Evolutionary conservation across 1,284 basidiomycete species (phyloP).

Genomic region (Phellinidium pouzarii): DNA sequence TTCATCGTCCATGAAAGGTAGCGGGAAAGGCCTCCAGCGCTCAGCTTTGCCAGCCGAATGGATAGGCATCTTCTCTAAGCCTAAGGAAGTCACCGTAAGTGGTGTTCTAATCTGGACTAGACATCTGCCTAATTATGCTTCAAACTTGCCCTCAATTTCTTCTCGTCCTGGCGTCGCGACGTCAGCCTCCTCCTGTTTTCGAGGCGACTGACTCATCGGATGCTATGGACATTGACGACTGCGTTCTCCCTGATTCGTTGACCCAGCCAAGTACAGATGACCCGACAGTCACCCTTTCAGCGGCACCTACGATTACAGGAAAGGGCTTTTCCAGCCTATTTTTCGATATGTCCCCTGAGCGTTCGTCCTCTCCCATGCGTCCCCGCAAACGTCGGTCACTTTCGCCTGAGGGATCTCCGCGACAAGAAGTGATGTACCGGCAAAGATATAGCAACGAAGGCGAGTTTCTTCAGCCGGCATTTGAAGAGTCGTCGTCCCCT

Average conservation of each 20-base stretch:
- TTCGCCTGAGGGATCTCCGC: constrained; percentile 48
- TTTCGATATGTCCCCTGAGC: constrained; percentile 48
- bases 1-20: constrained; percentile 29
- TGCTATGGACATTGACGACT: constrained; percentile 27
- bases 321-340: constrained; percentile 54
- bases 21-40: constrained; percentile 48
- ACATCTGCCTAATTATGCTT: not conserved
- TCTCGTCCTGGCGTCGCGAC: constrained; percentile 9
- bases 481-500: constrained; percentile 47
- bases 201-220: constrained; percentile 6
- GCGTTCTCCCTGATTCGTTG: constrained; percentile 26
- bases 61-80: constrained; percentile 30
- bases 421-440: constrained; percentile 31
- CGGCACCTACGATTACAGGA: constrained; percentile 47
- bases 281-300: constrained; percentile 30
- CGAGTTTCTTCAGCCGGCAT: constrained; percentile 7
- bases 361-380: constrained; percentile 37
- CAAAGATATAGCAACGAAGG: constrained; percentile 26
- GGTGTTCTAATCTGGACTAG: constrained; percentile 16
- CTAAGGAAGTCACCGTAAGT: constrained; percentile 25
- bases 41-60: constrained; percentile 57
- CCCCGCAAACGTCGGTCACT: constrained; percentile 63
- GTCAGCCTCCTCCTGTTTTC: constrained; percentile 3
- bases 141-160: not conserved
- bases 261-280: constrained; percentile 27